These are phyloP conservation scores for Gymnopilus junonius DNA, from an alignment of 768 basidiomycete species.

Conservation along the genomic window DNA sequence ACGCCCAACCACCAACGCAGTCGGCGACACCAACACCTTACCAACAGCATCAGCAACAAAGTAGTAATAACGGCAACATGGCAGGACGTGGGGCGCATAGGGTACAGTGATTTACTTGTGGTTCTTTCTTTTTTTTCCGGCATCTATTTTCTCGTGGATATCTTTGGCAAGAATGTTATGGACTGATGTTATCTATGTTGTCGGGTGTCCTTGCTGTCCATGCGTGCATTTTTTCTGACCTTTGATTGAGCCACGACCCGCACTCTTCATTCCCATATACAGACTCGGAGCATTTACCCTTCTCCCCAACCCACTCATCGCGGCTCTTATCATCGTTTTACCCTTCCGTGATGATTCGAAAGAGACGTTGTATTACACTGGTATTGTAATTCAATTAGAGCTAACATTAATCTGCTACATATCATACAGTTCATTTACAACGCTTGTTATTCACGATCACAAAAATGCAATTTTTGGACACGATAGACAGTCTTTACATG, in stretches of 20 bases:
- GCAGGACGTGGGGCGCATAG: constrained; percentile 46
- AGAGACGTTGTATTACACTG: constrained; percentile 31
- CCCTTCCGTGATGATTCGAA: constrained; percentile 10
- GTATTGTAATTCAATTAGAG: constrained; percentile 27
- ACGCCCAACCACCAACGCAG: constrained; percentile 19
- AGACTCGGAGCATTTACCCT: background rate
- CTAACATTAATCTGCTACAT: constrained; percentile 15
- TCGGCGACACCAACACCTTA: constrained; percentile 23
- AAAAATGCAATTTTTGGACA: background rate
- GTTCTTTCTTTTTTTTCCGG: constrained; percentile 1
- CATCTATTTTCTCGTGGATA: background rate
- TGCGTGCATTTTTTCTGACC: background rate
- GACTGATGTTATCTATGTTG: background rate
- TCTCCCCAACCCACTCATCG: background rate
- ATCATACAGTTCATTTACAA: constrained; percentile 12
- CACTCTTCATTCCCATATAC: background rate
- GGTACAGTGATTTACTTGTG: constrained; percentile 23
- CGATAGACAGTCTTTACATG: background rate
- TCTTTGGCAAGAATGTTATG: background rate
- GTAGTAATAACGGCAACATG: constrained; percentile 33
- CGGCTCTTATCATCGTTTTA: constrained; percentile 1
- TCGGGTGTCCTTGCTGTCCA: background rate
- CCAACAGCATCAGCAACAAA: constrained; percentile 33
- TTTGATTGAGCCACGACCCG: constrained; percentile 1
- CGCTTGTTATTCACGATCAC: background rate